A percentile compares a stretch with the other conserved stretches of the same genome.
Conservation (phyloP, 495 filamentous ascomycete species). For the Bombardia bombarda region DNA sequence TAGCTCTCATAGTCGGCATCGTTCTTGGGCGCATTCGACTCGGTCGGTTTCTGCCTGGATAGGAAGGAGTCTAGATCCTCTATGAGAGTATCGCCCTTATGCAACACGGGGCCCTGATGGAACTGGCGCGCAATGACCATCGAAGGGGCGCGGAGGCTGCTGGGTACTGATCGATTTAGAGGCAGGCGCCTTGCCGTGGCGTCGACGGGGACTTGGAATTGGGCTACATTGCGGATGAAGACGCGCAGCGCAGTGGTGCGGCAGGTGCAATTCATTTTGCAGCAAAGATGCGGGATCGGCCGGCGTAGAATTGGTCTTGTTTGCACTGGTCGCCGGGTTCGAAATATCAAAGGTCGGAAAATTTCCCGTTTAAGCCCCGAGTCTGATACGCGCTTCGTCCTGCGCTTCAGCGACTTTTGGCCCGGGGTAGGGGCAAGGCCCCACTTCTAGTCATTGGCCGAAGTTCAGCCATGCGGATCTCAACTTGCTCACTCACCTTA, state of each 20-base stretch:
- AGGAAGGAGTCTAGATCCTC: neutral
- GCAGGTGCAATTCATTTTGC: constrained; percentile 41
- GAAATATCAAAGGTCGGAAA: too few species aligned
- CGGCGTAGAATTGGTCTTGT: neutral
- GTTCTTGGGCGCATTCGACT: neutral
- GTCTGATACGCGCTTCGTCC: too few species aligned
- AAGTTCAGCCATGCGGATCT: too few species aligned
- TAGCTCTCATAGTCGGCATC: too few species aligned
- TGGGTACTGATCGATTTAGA: neutral
- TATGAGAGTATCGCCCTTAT: neutral
- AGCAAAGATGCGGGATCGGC: neutral
- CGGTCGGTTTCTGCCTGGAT: neutral
- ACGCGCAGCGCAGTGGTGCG: constrained; percentile 34
- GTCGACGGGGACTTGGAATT: constrained; percentile 26
- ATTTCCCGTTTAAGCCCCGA: too few species aligned
- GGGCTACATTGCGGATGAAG: constrained; percentile 42
- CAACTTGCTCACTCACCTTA: too few species aligned
- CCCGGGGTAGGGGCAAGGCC: too few species aligned
- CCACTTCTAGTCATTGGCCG: too few species aligned
- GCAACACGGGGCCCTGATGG: neutral
- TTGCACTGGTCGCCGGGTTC: neutral
- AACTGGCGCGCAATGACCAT: neutral
- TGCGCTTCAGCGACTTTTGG: too few species aligned
- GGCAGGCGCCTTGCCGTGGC: constrained; percentile 5
- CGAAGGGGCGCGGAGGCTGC: neutral